phyloP scores from a whole-genome alignment of 1,284 basidiomycete species.

The Cryptococcus jaspeensis region DNA sequence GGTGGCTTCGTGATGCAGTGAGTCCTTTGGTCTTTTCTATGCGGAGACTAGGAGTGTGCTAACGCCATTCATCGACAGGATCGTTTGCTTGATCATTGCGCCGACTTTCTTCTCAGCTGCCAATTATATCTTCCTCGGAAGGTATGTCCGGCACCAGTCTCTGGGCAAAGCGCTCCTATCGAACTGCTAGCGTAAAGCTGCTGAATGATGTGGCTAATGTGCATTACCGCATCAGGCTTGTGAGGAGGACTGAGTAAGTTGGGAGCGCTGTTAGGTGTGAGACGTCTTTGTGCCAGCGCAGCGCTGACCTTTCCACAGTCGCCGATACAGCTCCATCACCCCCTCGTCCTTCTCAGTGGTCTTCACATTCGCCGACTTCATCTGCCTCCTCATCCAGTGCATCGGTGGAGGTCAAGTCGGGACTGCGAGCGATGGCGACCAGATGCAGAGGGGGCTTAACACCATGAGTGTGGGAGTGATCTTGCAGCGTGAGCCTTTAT shows the following conservation, averaged over 20 bases:
- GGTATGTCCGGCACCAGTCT: constrained; percentile 5
- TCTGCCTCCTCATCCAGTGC: constrained; percentile 12
- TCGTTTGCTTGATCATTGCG: constrained; percentile 31
- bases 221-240: constrained; percentile 6
- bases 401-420: constrained; percentile 11
- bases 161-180: no score
- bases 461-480: constrained; percentile 11
- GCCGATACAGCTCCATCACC: constrained; percentile 22
- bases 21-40: constrained; percentile 1
- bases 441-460: constrained; percentile 6
- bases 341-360: constrained; percentile 7
- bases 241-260: constrained; percentile 12
- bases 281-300: neutral
- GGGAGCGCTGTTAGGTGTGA: constrained; percentile 2
- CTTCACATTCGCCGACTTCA: constrained; percentile 11
- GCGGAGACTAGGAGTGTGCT: no score
- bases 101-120: constrained; percentile 42
- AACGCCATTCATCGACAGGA: constrained; percentile 7
- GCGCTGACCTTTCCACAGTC: constrained; percentile 16
- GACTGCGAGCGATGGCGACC: neutral
- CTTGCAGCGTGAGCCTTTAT: constrained; percentile 4
- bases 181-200: no score
- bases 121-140: constrained; percentile 40
- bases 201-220: no score
- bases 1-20: constrained; percentile 31